Base-by-base conservation (phyloP, 192 early-diverging fungal genomes). In the Spizellomyces punctatus region DNA sequence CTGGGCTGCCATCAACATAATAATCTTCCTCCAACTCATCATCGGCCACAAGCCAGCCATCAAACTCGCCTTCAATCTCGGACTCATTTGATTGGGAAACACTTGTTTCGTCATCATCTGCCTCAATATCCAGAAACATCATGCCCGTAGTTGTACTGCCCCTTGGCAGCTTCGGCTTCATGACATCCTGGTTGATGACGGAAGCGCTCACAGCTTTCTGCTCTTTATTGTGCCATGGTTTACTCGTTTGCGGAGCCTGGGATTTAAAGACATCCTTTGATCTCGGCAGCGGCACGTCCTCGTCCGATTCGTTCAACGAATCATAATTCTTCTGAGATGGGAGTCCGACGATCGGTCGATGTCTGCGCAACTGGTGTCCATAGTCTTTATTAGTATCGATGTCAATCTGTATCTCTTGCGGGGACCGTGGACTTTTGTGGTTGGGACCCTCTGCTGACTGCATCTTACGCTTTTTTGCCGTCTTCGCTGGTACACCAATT, bases 11-110 rank as follows among this genome's bases (percentile, higher is more conserved):
- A 36, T 36, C 27, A 36, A 0, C 27, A 36, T 36, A 36, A 3
- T 3, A 0, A 2, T 36, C 27, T 3, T 36, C 50, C 17, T n/a
- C 42, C 7, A 41, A 41, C 22, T 75, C 73, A 55, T 66, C 55
- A 46, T 75, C 73, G 6, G 42, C 41, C 8, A 75, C 73, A 27
- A 75, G 66, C 59, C 66, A 75, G 4, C 73, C 73, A 46, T 75
- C 73, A 56, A 75, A 75, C 44, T 75, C 73, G 12, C 72, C 72
- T n/a, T 66, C 64, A 2, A 46, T 7, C 19, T 74, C 72, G 7
- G 45, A 7, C 8, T 22, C 17, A 58, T 19, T n/a, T 7, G 56
- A 46, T 12, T 46, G 45, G 59, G 22, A 52, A 5, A 14, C 21
- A 9, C 5, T 7, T 10, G 44, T 5, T n/a, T 44, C 71, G n/a